Evolutionary conservation across 192 early-diverging fungal genomes (phyloP), one percentile per base, ranked within the genome.

Genomic region (Rhizophagus sp.): DNA sequence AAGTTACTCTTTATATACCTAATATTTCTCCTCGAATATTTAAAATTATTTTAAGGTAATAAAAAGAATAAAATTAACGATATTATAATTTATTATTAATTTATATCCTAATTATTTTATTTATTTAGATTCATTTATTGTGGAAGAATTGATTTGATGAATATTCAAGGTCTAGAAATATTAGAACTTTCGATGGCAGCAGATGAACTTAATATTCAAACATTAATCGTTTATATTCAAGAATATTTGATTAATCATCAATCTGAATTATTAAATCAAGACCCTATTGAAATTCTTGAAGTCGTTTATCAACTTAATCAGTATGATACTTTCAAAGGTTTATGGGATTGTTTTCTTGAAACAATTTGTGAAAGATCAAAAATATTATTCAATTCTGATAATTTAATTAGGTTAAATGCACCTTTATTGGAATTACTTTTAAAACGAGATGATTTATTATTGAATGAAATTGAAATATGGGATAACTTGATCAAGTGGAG

Each of bases 391-490:
- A 24, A 73, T 12, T 73, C 44, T 24, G 44, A 73, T 17, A 47
- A 73, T 3, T 44, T 73, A 49, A 25, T 15, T n/a, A 19, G 15
- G 4, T 5, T 57, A 22, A 57, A 4, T 22, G 15, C 50, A 57
- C 36, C 11, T 49, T 73, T 36, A 73, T 36, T 36, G 15, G 50
- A 57, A 57, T 57, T 57, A 57, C 50, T 57, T 57, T 57, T 57
- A 13, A 39, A 44, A 39, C 11, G 24, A 12, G 36, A 24, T 39
- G 25, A 17, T 19, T 24, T 73, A 57, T 17, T 5, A 15, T 19
- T 73, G 6, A 12, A 36, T 5, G 71, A 73, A 73, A 49, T 73
- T 49, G 36, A 49, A 10, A 73, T 73, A n/a, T 73, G 50, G 50
- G 17, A 57, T 19, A 36, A 12, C 19, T 24, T 73, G 22, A 24